Base-by-base conservation (phyloP, 331 rosid genomes). In the Quercus lobata region DNA sequence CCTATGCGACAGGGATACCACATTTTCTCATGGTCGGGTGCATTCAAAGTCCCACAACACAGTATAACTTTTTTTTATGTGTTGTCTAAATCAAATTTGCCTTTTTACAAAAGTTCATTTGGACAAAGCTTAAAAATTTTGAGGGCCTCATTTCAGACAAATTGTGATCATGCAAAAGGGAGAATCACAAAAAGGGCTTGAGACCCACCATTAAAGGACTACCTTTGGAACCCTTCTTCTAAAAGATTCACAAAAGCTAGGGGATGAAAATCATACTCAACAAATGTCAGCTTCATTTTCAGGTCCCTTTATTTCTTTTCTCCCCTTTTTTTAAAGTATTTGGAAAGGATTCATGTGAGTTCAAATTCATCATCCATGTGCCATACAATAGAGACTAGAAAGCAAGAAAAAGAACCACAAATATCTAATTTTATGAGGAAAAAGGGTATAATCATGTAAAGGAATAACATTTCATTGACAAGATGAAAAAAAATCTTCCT, bases 101-200 rank as follows among this genome's bases (percentile, higher is more conserved):
- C 74, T 85, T 83, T 78, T 69, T 41, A 41, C 49, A 66, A 85
- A 80, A 83, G 87, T 72, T 78, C 80, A 75, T 82, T 78, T 76
- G 57, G 69, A 37, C 73, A 80, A 81, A 83, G 83, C 58, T 41
- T 60, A 19, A 19, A 71, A 72, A 57, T 49, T 76, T 71, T 19
- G 21, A 60, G 37, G 75, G 75, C 60, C 78, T 12, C 70, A 53
- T 62, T 56, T 54, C 71, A 81, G 79, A 78, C 81, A 81, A 68
- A 68, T 10, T 72, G 46, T 71, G 71, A 68, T 41, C n/a, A 15
- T 5, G 61, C 41, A 77, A 84, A 69, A 62, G 80, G 62, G 78
- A 62, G 81, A 46, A 77, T 73, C 81, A 74, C 57, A 80, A 86
- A 86, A 86, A 75, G 80, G 41, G 73, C 52, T 24, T 62, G 35